Evolutionary conservation across 2,329 filamentous ascomycete species (phyloP).

Genomic region (Pseudonectria foliicola): DNA sequence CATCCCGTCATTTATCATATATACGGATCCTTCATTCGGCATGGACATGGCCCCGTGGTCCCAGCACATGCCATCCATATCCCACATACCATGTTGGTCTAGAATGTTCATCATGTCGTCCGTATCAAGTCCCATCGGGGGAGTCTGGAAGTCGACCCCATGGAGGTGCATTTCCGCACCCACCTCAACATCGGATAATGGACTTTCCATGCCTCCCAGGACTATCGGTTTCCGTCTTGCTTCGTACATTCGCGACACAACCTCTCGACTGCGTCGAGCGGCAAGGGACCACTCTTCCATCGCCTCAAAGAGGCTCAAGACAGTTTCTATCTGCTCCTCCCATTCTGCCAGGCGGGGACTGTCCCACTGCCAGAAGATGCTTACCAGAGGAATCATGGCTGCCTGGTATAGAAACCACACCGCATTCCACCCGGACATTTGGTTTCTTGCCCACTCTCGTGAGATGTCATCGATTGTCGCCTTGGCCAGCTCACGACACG

Average conservation of each 20-base stretch:
- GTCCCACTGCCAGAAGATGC: constrained; percentile 61
- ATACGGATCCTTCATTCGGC: no score
- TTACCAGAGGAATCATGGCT: constrained; percentile 70
- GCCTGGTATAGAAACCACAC: constrained; percentile 80
- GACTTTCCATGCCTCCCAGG: constrained; percentile 47
- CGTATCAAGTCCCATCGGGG: constrained; percentile 44
- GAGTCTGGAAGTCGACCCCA: constrained; percentile 40
- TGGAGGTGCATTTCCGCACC: constrained; percentile 15
- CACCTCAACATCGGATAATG: constrained; percentile 5
- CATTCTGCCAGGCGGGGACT: constrained; percentile 43
- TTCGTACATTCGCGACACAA: constrained; percentile 58
- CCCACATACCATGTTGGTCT: constrained; percentile 48
- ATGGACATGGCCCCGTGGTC: constrained; percentile 29
- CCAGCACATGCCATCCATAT: constrained; percentile 37
- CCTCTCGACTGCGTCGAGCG: constrained; percentile 55
- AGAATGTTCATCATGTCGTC: constrained; percentile 46
- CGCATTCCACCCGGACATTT: constrained; percentile 74
- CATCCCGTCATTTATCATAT: constrained; percentile 4
- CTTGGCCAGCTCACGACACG: constrained; percentile 62
- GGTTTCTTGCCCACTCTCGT: constrained; percentile 61
- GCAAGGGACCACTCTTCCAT: constrained; percentile 61
- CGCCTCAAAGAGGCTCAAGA: constrained; percentile 53
- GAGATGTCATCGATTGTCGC: constrained; percentile 67
- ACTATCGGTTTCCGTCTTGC: constrained; percentile 38
- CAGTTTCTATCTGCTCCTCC: constrained; percentile 50